Conservation (phyloP, 2,329 filamentous ascomycete genomes). For the Metarhizium album region DNA sequence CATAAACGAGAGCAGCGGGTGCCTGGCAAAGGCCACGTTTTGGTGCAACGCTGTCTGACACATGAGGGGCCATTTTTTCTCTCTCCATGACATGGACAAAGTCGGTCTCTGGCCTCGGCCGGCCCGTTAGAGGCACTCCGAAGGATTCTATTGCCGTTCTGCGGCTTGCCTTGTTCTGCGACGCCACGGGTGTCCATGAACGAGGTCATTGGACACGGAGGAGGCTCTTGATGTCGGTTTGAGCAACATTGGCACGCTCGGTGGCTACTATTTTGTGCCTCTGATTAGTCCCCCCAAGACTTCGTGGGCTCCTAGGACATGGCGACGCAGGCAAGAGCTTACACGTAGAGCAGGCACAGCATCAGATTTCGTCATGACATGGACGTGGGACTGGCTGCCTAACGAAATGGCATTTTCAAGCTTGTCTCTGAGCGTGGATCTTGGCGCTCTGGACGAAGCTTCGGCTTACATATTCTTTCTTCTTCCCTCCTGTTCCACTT, state of each 20-base stretch:
- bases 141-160: neutral
- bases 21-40: neutral
- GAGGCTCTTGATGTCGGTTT: neutral
- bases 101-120: neutral
- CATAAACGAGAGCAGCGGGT: neutral
- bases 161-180: neutral
- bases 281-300: too few species aligned
- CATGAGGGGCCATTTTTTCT: neutral
- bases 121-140: neutral
- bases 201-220: neutral
- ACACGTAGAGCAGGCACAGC: too few species aligned
- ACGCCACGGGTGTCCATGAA: neutral
- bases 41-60: neutral
- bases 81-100: neutral
- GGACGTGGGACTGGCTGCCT: too few species aligned
- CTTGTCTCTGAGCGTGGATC: too few species aligned
- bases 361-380: too few species aligned
- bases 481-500: too few species aligned
- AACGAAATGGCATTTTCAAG: too few species aligned
- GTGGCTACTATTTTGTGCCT: neutral
- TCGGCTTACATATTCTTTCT: too few species aligned
- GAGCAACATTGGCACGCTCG: neutral
- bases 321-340: too few species aligned
- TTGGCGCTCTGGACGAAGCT: too few species aligned
- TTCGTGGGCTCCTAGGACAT: too few species aligned